Evolutionary conservation across 2,329 filamentous ascomycete species (phyloP), one percentile per base, ranked within the genome.

Genomic region (Acephala macrosclerotiorum): DNA sequence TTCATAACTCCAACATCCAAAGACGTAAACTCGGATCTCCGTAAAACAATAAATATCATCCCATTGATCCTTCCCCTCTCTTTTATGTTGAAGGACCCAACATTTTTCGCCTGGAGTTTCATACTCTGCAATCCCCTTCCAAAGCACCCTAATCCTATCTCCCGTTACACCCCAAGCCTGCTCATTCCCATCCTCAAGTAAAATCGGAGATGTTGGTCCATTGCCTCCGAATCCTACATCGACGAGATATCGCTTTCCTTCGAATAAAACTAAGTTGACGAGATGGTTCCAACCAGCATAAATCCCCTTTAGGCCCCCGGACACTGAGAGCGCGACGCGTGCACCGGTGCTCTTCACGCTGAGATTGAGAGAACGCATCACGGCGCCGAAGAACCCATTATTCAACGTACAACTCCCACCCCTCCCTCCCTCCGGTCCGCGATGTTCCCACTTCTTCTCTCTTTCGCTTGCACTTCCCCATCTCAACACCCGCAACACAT

Each of bases 221-320:
- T 87, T 84, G 20, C 84, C 85, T 49, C 89, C 89, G 72, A 91
- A 90, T 11, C 83, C 86, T 14, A 88, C 85, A 75, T 91, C 89
- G 25, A 86, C 77, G 70, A 84, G 77, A 76, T 83, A 88, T 58
- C 79, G 76, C 45, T 26, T 63, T 40, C 79, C 79, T 9, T 80
- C 78, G 40, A 91, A 78, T 1, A 80, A 82, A 38, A 89, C 82
- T 59, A 90, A 84, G 69, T 86, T 83, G 56, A 89, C 79, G 75
- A 89, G 83, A 73, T 91, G 88, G 20, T 80, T 79, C 76, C 79
- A 68, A 7, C 61, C 66, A 22, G 25, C 38, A n/a, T 55, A 70
- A 22, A 16, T 22, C 8, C 64, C 60, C 22, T 60, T 57, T 20
- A 5, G 35, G 2, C 58, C 67, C 12, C 64, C 60, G 26, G 45